Percentiles rank a stretch among this genome's conserved stretches.
phyloP scores from a whole-genome alignment of 306 rosid genomes.

The Pterocarpus macrocarpus region DNA sequence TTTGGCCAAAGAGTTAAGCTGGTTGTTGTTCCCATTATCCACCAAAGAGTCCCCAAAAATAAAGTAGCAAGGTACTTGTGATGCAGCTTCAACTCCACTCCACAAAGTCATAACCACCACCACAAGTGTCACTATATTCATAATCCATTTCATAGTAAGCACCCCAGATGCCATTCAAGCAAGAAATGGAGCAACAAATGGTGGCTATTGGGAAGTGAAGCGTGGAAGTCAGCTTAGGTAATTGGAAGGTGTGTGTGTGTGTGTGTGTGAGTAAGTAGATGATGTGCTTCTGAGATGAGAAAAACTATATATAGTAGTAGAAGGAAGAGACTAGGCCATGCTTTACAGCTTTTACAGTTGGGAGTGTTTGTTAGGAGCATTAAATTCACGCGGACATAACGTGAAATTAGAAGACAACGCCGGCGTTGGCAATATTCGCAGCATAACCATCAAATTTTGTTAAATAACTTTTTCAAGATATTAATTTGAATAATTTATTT shows the following conservation, averaged over 20 bases:
- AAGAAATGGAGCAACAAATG: not conserved
- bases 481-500: no score
- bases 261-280: conserved; percentile 39
- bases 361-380: conserved; percentile 63
- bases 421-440: not conserved
- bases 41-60: conserved; percentile 94
- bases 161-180: conserved; percentile 24
- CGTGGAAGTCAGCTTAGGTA: not conserved
- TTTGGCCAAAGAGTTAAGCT: conserved; percentile 78
- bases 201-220: not conserved
- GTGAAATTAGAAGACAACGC: conserved; percentile 41
- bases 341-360: conserved; percentile 57
- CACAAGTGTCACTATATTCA: conserved; percentile 37
- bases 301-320: conserved; percentile 53
- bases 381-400: conserved; percentile 77
- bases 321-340: not conserved
- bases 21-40: conserved; percentile 89
- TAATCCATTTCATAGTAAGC: not conserved
- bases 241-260: not conserved
- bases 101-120: conserved; percentile 44
- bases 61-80: conserved; percentile 89
- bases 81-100: conserved; percentile 57
- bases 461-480: no score
- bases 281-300: conserved; percentile 20
- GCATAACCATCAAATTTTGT: no score